Evolutionary conservation across 1,284 basidiomycete species (phyloP), one percentile per base, ranked within the genome.

Genomic region (Irpex sp.): DNA sequence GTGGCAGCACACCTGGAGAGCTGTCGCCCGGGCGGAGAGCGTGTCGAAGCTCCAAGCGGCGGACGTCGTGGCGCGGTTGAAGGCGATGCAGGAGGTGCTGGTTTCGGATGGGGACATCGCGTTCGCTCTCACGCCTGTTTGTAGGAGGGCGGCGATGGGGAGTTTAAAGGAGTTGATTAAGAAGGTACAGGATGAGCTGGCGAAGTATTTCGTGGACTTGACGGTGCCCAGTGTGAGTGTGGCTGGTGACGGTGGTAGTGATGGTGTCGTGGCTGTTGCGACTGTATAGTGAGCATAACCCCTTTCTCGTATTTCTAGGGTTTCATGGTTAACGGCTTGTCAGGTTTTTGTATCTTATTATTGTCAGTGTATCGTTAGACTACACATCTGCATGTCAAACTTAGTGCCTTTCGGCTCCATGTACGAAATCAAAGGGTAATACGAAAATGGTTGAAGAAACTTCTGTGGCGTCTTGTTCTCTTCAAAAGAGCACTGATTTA

Each of bases 11-110:
- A 66, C 68, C 19, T 76, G 75, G 74, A 58, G 40, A 21, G 70
- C 70, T 3, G 69, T 69, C 52, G 58, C 65, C 58, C 60, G 57
- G 38, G 26, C 54, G 9, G 54, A 56, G 11, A 17, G 8, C 21
- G 21, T 36, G 4, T 11, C 21, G 11, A 36, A 26, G 31, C 54
- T 56, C 4, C 64, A 40, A 58, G 57, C 64, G 58, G 59, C 55
- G 61, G 74, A 76, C 67, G 72, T 76, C 47, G 56, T 76, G 11
- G 73, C 70, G 17, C 68, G 71, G 60, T 68, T 76, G 66, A 44
- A 64, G 19, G 62, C 60, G 60, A 70, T 75, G 69, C 64, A 68
- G 59, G 64, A 66, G 34, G 67, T 68, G 66, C 64, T 76, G 62
- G 56, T 60, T 48, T 59, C 57, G 59, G 69, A 70, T 55, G 58